Conservation (phyloP, 2,329 filamentous ascomycete species). For the Fusarium sulawesiense region DNA sequence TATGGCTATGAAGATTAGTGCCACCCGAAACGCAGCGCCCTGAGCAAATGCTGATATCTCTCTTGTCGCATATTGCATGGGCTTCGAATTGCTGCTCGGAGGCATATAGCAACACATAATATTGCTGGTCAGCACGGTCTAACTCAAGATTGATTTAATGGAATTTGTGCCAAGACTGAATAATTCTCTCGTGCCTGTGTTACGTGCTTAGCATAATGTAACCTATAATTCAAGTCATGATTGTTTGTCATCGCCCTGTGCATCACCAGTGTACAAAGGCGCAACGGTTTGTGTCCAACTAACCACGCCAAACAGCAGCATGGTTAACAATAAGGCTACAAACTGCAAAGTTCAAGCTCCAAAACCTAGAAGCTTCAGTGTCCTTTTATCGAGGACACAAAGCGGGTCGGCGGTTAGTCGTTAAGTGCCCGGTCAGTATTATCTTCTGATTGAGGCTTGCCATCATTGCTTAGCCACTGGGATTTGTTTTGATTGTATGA, state of each 20-base stretch:
- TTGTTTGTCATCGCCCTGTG: background rate
- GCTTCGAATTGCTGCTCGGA: background rate
- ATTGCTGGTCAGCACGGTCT: constrained; percentile 10
- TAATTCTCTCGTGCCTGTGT: background rate
- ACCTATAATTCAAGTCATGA: background rate
- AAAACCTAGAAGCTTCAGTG: background rate
- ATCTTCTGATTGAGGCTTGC: background rate
- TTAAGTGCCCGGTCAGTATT: background rate
- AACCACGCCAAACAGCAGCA: too few relatives aligned
- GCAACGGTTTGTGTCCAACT: background rate
- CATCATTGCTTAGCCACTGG: background rate
- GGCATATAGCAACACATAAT: constrained; percentile 1
- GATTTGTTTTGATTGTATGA: background rate
- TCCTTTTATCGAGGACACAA: background rate
- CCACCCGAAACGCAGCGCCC: background rate
- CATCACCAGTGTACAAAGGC: background rate
- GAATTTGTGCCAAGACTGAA: constrained; percentile 3
- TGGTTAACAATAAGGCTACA: background rate
- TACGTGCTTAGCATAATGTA: background rate
- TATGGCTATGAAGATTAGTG: background rate
- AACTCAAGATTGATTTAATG: constrained; percentile 19
- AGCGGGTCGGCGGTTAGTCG: background rate
- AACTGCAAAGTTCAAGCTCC: background rate
- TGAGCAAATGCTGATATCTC: background rate
- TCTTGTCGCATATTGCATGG: background rate